Conservation (phyloP, 75 land plant species). For the Larix kaempferi region DNA sequence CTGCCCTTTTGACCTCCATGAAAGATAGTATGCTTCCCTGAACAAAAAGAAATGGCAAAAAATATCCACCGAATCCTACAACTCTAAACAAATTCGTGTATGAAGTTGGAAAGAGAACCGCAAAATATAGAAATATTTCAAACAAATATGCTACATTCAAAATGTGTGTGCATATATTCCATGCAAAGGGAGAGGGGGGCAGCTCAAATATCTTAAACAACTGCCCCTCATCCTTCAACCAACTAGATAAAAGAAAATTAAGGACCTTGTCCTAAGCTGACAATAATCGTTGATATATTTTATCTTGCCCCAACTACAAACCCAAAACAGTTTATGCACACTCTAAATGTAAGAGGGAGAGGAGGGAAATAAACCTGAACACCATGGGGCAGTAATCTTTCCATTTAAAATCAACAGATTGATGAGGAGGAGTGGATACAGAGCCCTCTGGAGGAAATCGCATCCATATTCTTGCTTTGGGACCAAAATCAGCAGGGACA, state of each 20-base stretch:
- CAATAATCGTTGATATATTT: neutral
- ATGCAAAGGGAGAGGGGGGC: neutral
- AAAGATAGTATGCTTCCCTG: neutral
- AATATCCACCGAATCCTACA: neutral
- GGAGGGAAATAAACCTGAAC: slow-evolving; percentile 46
- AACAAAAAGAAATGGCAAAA: neutral
- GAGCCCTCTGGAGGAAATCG: slow-evolving; percentile 80
- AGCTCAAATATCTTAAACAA: neutral
- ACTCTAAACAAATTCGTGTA: no score
- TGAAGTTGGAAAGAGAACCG: neutral
- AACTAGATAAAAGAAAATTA: neutral
- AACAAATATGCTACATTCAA: no score
- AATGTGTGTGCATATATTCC: neutral
- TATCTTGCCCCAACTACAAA: neutral
- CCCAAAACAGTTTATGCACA: neutral
- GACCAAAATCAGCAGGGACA: slow-evolving; percentile 63
- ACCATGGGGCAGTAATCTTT: slow-evolving; percentile 88
- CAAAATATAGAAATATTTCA: neutral
- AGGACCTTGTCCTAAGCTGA: neutral
- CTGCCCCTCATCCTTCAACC: neutral
- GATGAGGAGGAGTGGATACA: slow-evolving; percentile 75
- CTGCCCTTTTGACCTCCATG: neutral
- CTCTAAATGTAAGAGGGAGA: neutral
- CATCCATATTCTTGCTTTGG: slow-evolving; percentile 73
- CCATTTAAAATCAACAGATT: slow-evolving; percentile 73